Evolutionary conservation across 805 yeast genomes (phyloP).

Genomic region (Cyberlindnera misumaiensis): DNA sequence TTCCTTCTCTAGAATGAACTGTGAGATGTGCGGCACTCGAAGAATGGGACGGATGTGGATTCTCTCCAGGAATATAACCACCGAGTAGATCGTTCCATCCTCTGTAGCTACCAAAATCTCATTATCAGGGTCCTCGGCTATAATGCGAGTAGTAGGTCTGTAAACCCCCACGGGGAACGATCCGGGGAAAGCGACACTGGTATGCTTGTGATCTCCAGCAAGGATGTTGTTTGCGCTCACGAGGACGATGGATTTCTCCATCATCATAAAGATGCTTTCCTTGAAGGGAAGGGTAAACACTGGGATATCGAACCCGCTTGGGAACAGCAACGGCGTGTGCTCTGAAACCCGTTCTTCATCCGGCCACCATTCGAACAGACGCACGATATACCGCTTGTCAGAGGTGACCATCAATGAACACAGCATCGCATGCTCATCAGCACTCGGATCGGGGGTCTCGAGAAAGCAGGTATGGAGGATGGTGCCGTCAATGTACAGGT

Average conservation of each 20-base stretch:
- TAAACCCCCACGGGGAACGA: constrained; percentile 36
- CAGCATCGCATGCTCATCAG: constrained; percentile 27
- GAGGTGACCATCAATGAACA: constrained; percentile 32
- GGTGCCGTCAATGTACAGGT: constrained; percentile 35
- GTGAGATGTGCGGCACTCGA: constrained; percentile 30
- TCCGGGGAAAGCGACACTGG: constrained; percentile 15
- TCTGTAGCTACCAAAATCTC: constrained; percentile 22
- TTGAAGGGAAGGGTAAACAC: constrained; percentile 35
- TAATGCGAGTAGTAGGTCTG: constrained; percentile 23
- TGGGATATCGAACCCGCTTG: constrained; percentile 35
- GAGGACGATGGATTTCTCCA: constrained; percentile 27
- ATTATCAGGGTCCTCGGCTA: constrained; percentile 7
- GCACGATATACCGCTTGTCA: constrained; percentile 29
- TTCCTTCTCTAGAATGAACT: constrained; percentile 16
- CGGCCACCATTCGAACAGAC: constrained; percentile 36
- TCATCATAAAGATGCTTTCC: constrained; percentile 34
- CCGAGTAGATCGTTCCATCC: constrained; percentile 19
- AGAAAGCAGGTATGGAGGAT: constrained; percentile 38
- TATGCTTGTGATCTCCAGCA: constrained; percentile 39
- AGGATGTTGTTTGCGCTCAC: constrained; percentile 38
- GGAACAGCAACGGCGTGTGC: constrained; percentile 34
- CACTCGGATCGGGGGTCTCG: constrained; percentile 25
- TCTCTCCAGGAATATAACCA: constrained; percentile 18
- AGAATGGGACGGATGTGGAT: constrained; percentile 26
- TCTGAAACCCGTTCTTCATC: constrained; percentile 28